Conservation (phyloP, 441 rosid genomes). For the Dalechampia spathulata region DNA sequence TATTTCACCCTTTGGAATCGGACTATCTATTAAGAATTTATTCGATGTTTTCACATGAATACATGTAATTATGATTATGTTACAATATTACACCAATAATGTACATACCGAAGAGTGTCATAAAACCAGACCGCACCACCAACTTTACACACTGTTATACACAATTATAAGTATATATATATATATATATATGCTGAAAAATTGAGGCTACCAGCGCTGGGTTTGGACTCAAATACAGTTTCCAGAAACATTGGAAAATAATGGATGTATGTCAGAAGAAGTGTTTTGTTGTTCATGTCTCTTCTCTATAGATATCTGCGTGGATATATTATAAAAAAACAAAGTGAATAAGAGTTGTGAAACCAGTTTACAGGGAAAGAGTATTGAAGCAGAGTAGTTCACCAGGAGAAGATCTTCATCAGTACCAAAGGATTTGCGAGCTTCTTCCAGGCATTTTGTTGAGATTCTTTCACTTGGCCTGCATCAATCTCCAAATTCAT, state of each 20-base stretch:
- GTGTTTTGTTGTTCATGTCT: conserved; percentile 21
- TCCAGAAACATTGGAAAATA: conserved; percentile 11
- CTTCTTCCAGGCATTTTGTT: conserved; percentile 64
- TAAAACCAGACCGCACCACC: too few species aligned
- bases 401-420: conserved; percentile 96
- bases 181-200: too few species aligned
- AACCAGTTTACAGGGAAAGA: background rate
- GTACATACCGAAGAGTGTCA: too few species aligned
- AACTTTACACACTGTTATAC: too few species aligned
- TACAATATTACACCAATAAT: too few species aligned
- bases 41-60: too few species aligned
- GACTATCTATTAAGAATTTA: too few species aligned
- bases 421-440: conserved; percentile 76
- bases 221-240: background rate
- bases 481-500: conserved; percentile 14
- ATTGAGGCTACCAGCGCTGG: too few species aligned
- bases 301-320: conserved; percentile 53
- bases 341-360: background rate
- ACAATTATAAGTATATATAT: too few species aligned
- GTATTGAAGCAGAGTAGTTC: conserved; percentile 13
- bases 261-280: conserved; percentile 5
- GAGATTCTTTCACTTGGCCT: conserved; percentile 61
- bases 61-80: too few species aligned
- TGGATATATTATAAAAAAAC: background rate
- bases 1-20: too few species aligned